Base-by-base conservation (phyloP, 768 basidiomycete species). In the Tricholoma sp. region DNA sequence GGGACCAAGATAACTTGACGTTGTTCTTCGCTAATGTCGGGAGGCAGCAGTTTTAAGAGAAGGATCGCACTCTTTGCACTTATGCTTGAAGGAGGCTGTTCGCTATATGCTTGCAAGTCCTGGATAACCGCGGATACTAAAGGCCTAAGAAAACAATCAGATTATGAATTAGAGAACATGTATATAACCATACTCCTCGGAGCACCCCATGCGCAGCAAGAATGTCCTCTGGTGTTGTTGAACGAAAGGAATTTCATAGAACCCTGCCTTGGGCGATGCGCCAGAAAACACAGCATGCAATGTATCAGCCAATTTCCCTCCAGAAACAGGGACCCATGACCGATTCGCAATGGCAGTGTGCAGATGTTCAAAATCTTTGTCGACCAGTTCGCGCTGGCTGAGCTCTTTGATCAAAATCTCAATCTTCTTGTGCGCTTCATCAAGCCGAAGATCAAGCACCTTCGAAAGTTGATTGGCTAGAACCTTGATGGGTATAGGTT, bases 151-250 rank as follows among this genome's bases (percentile, higher is more conserved):
- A 33, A 42, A 58, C 37, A 11, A 34, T 9, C 9, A 36, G 11
- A 15, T 18, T 53, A 33, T 8, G 12, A 15, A 20, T 41, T 4
- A 32, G 2, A 0, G 28, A 34, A 18, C 2, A 56, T 28, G 45
- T 10, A n/a, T 13, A 17, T n/a, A 17, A 58, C 66, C 11, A 17
- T 57, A 78, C 78, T 60, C 65, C 18, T 77, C 67, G 0, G 63
- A 59, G 59, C 78, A 79, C 17, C 77, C 78, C 68, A 78, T 70
- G 3, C 56, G 52, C 13, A 39, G 55, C 34, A 79, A 63, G 56
- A 74, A 67, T 0, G 37, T 41, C 36, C 54, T 32, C 7, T 65
- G 56, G 28, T 58, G 49, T 41, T 31, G 10, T 51, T 70, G 61
- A 52, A 58, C 32, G 61, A 66, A 48, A 42, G 57, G 49, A 15